Conservation (phyloP, 352 stramenopile species). For the Globisporangium echinulatum region DNA sequence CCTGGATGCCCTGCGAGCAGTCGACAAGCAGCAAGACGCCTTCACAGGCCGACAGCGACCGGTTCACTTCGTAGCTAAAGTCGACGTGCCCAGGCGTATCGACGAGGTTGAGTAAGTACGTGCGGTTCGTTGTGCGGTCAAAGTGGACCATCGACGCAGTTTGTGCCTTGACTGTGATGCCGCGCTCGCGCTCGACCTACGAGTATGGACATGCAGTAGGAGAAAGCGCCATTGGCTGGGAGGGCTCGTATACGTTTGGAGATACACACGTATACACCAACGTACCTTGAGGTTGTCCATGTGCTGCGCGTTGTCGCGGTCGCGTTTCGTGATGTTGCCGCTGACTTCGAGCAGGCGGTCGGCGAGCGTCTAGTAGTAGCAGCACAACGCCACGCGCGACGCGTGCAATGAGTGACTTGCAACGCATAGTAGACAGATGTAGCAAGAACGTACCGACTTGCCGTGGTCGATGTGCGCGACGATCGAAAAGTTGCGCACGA, state of each 20-base stretch:
- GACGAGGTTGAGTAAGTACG: conserved; percentile 96
- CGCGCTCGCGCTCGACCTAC: conserved; percentile 94
- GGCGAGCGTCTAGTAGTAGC: conserved; percentile 58
- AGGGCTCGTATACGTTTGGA: neutral
- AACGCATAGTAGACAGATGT: neutral
- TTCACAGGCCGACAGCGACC: conserved; percentile 94
- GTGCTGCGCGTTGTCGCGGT: conserved; percentile 79
- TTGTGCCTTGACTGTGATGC: conserved; percentile 99
- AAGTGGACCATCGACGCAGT: conserved; percentile 95
- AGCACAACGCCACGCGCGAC: neutral
- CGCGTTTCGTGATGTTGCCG: conserved; percentile 84
- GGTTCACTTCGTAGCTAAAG: conserved; percentile 97
- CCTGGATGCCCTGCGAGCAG: conserved; percentile 96
- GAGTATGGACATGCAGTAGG: neutral
- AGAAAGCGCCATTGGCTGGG: neutral
- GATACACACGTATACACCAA: neutral
- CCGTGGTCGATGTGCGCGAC: conserved; percentile 90
- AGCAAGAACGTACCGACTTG: conserved; percentile 64
- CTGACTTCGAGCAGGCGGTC: conserved; percentile 88
- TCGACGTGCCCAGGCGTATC: conserved; percentile 97
- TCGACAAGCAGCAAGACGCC: conserved; percentile 98
- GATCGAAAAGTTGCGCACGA: conserved; percentile 89
- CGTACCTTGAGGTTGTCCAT: conserved; percentile 88
- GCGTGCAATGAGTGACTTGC: too few species aligned
- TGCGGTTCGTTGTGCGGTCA: conserved; percentile 36